Base-by-base conservation (phyloP, 139 green algal species). In the Coccomyxa sp. region DNA sequence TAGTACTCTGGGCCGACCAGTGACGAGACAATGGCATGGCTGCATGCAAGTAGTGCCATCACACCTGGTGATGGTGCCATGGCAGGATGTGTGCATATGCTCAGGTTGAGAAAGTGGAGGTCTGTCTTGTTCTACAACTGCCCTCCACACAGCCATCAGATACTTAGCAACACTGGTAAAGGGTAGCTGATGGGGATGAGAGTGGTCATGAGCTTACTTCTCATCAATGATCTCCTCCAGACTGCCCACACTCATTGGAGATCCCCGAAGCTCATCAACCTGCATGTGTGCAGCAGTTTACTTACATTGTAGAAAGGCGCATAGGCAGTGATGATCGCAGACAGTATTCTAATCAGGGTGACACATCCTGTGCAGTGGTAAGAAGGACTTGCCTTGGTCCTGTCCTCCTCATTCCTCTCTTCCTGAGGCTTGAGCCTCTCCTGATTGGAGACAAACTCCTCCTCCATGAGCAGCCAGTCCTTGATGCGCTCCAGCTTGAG, bases 171-270 rank as follows among this genome's bases (percentile, higher is more conserved):
- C n/a, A n/a, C n/a, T n/a, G n/a, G n/a, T n/a, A n/a, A n/a, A n/a
- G n/a, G n/a, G n/a, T n/a, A n/a, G n/a, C n/a, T n/a, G n/a, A n/a
- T n/a, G n/a, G n/a, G n/a, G n/a, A n/a, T n/a, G n/a, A n/a, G n/a
- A n/a, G n/a, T n/a, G n/a, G n/a, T n/a, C n/a, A n/a, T n/a, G 73
- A 39, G 55, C 88, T 84, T 79, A 97, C 87, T 97, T 98, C 81
- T 99, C 97, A 82, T 99, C 97, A 75, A 99, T 99, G 82, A 99
- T 97, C 86, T 99, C 97, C 77, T 99, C 97, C 54, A 99, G 85
- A 4, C 83, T 95, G 40, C 97, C 97, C 22, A 99, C 96, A 36
- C 80, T 97, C 73, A 99, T 91, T 1, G 97, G 97, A 7, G 89
- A 92, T 5, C 97, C 96, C 35, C 97, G 86, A 68, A 99, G 81